Evolutionary conservation across 257 asterid genomes (phyloP), one percentile per base, ranked within the genome.

Genomic region (Prunella vulgaris): DNA sequence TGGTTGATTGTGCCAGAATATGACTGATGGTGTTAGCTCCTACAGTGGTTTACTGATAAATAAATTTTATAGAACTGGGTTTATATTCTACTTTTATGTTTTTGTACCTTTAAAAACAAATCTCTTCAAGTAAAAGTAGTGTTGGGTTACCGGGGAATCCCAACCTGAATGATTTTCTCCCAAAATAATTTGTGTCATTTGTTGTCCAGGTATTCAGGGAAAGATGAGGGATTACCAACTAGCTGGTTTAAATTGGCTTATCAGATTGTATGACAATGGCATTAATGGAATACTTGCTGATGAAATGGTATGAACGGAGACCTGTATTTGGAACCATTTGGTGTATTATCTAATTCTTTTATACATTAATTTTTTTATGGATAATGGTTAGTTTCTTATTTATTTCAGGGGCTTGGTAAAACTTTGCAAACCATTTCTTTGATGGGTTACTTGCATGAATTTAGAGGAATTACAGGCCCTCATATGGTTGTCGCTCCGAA

Each of bases 401-500:
- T 10, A 48, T 40, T 46, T 65, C 38, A 94, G 99, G 99, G 99
- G 35, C 94, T 94, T 57, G 99, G 99, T 51, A 94, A 94, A 83
- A 94, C 99, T 2, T 81, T 94, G 84, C 98, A 94, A 85, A 94
- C 99, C 69, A 94, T 94, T 60, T 94, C 99, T 18, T 87, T 94
- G 84, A 52, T 94, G 78, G 99, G 98, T 22, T 94, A 94, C 80
- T 88, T 94, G 77, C 90, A 86, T 52, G 99, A 94, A 78, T 94
- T 89, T 78, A 85, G 95, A 82, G 98, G 98, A 74, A 94, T 94
- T 72, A 94, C 97, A 46, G 99, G 98, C 53, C 99, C 99, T 63
- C 99, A 94, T 80, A 94, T 94, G 99, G 99, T 94, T 76, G 99
- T 92, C 78, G 96, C 99, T 59, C 99, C 99, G 7, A 94, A 94